Evolutionary conservation across 2,329 filamentous ascomycete genomes (phyloP).

Genomic region (Sphaerulina vaccinii): DNA sequence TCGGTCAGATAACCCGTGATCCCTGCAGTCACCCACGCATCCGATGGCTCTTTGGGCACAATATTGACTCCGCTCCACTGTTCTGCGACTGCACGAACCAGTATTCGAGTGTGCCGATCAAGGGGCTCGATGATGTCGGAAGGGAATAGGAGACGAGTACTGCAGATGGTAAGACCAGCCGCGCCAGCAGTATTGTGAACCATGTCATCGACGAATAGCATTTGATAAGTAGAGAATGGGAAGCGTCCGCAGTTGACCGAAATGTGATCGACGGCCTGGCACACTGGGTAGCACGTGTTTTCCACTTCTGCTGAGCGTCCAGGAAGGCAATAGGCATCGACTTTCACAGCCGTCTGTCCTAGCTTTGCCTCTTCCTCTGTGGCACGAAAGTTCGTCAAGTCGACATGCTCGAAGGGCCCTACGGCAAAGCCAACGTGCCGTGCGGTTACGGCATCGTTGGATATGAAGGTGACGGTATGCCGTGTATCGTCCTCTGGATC

Average conservation of each 20-base stretch:
- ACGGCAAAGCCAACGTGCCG: slow-evolving; percentile 92
- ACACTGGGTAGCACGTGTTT: slow-evolving; percentile 82
- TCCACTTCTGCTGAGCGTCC: slow-evolving; percentile 76
- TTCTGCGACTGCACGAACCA: slow-evolving; percentile 80
- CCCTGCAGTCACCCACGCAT: slow-evolving; percentile 87
- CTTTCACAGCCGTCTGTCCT: slow-evolving; percentile 79
- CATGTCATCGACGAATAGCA: slow-evolving; percentile 92
- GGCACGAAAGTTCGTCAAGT: slow-evolving; percentile 77
- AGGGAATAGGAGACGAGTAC: slow-evolving; percentile 79
- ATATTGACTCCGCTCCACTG: slow-evolving; percentile 96
- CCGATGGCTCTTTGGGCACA: slow-evolving; percentile 73
- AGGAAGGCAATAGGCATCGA: slow-evolving; percentile 89
- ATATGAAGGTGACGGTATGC: slow-evolving; percentile 84
- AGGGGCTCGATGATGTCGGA: slow-evolving; percentile 83
- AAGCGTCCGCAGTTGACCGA: slow-evolving; percentile 85
- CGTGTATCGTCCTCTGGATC: slow-evolving; percentile 75
- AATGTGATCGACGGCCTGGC: slow-evolving; percentile 87
- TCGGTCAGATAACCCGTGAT: slow-evolving; percentile 95
- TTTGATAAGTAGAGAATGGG: slow-evolving; percentile 86
- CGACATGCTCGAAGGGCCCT: slow-evolving; percentile 91
- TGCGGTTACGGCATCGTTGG: slow-evolving; percentile 71
- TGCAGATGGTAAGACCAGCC: slow-evolving; percentile 84
- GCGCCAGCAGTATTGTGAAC: slow-evolving; percentile 71
- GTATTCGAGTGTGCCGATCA: slow-evolving; percentile 72
- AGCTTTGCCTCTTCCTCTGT: slow-evolving; percentile 90